Evolutionary conservation across 2,329 filamentous ascomycete species (phyloP).

Genomic region (Verticillium isaacii): DNA sequence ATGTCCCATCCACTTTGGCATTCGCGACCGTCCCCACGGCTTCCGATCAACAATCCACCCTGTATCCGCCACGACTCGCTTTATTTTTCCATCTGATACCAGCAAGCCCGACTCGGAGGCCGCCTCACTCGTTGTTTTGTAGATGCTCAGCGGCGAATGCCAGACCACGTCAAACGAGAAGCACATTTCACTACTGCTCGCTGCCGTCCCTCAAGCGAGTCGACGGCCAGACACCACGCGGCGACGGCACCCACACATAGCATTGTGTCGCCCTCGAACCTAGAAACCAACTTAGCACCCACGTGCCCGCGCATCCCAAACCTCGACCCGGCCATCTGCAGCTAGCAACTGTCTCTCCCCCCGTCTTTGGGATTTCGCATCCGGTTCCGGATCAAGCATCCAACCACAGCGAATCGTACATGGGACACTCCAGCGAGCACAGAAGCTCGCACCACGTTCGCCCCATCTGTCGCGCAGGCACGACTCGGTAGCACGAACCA

Average conservation of each 20-base stretch:
- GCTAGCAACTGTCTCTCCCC: not conserved
- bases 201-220: too few relatives aligned
- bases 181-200: too few relatives aligned
- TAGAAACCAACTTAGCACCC: not conserved
- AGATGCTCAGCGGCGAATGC: too few relatives aligned
- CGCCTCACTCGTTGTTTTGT: too few relatives aligned
- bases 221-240: too few relatives aligned
- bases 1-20: not conserved
- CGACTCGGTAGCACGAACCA: not conserved
- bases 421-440: not conserved
- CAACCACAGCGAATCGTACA: not conserved
- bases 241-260: too few relatives aligned
- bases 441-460: not conserved
- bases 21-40: not conserved
- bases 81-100: too few relatives aligned
- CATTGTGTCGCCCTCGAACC: not conserved
- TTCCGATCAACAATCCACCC: not conserved
- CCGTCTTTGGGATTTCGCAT: not conserved
- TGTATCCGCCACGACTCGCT: too few relatives aligned
- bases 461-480: not conserved
- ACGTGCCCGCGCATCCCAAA: not conserved
- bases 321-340: not conserved
- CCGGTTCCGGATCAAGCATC: not conserved
- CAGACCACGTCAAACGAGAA: too few relatives aligned
- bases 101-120: too few relatives aligned